Base-by-base conservation (phyloP, 768 basidiomycete genomes). In the Tephrocybe sp. region DNA sequence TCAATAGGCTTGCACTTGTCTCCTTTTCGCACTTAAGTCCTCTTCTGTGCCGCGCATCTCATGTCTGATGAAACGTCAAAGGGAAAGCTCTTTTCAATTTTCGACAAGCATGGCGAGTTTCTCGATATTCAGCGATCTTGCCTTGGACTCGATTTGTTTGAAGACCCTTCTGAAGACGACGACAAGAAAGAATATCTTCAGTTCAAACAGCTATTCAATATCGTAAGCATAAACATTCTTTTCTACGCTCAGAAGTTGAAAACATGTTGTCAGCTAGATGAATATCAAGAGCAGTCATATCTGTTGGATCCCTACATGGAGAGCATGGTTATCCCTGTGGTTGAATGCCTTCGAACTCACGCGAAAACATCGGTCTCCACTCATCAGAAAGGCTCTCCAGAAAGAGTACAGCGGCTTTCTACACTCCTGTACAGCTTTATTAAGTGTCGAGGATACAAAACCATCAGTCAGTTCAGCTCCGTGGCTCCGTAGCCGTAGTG, bases 271-370 rank as follows among this genome's bases (percentile, higher is more conserved):
- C 53, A 98, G 96, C 78, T 98, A 23, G 81, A 82, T 63, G 82
- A 85, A 63, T 98, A 96, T 62, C 94, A 96, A 65, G 95, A 98
- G 54, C 92, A 96, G 58, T 77, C 94, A 2, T 91, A 93, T 65
- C 79, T 99, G 3, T 75, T 98, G 11, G 97, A 99, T 65, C 94
- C 96, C 33, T 85, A 79, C 58, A 77, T 99, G 16, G 90, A 95
- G 61, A 64, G 72, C 30, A 80, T 99, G 49, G 80, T 97, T 9
- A 67, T 74, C 1, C 94, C 95, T 0, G 82, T 87, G 1, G 82
- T 93, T 31, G 76, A 83, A 30, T 65, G 68, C 23, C 67, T 96
- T 36, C 85, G 84, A 62, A 57, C 60, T 7, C 77, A 82, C 56
- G 78, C 84, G 10, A 77, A 72, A 55, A 58, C 59, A 13, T 70